A percentile compares a stretch with the other conserved stretches of the same genome.
phyloP scores from a whole-genome alignment of 768 basidiomycete genomes.

The Clathrus columnatus region DNA sequence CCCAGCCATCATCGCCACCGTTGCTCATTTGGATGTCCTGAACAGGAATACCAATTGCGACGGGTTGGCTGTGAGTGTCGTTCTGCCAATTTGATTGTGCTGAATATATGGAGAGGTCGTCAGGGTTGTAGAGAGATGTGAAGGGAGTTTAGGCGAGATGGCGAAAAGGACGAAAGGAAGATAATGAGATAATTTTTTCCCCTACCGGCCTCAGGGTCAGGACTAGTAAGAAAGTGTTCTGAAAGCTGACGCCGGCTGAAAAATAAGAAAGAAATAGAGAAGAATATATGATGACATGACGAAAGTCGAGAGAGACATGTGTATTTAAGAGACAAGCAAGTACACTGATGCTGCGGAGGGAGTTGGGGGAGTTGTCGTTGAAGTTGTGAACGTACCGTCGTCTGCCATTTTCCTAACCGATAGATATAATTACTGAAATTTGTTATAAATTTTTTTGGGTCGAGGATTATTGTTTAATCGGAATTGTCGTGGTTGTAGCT shows the following conservation, averaged over 20 bases:
- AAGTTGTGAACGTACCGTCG: constrained; percentile 13
- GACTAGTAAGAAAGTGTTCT: constrained; percentile 2
- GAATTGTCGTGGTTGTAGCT: constrained; percentile 1
- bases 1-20: constrained; percentile 34
- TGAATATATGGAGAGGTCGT: constrained; percentile 10
- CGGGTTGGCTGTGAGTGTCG: constrained; percentile 11
- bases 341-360: constrained; percentile 4
- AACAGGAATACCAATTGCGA: constrained; percentile 64
- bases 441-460: not conserved
- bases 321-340: not conserved
- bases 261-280: constrained; percentile 2
- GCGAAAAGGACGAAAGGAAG: constrained; percentile 1
- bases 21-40: constrained; percentile 38
- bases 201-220: constrained; percentile 9
- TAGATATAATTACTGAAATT: not conserved
- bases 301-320: not conserved
- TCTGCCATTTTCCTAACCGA: constrained; percentile 9
- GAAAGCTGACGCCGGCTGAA: constrained; percentile 10
- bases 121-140: constrained; percentile 7
- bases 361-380: not conserved
- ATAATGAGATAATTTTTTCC: not conserved
- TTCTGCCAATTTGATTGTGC: constrained; percentile 9
- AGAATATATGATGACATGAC: not conserved
- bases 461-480: not conserved
- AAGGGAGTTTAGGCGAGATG: constrained; percentile 4